Base-by-base conservation (phyloP, 257 asterid species). In the Nicotiana obtusifolia region DNA sequence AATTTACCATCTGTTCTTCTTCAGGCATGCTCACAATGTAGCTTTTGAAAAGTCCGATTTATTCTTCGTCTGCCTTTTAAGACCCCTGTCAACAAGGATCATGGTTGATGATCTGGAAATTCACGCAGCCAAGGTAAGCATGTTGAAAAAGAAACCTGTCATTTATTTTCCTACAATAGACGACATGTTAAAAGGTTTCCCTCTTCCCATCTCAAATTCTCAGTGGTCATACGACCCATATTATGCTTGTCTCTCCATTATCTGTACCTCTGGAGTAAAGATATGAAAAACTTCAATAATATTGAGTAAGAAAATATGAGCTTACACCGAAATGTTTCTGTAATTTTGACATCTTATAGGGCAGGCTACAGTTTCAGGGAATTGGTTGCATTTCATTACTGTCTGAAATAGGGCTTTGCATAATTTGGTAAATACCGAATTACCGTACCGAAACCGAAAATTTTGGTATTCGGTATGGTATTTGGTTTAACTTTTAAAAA, bases 11-110 rank as follows among this genome's bases (percentile, higher is more conserved):
- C 16, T 15, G 19, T 75, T 20, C 61, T 41, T 4, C 52, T 85
- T 26, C 88, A 93, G 98, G 92, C 98, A 93, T 76, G 97, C 93
- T 37, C 93, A 90, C 77, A 87, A 90, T 64, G 95, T 93, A 41
- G 90, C 92, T 20, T 92, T 91, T 93, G 84, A 41, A 41, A 41
- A 41, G 49, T 41, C 49, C 13, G 49, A 41, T 41, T 41, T 41
- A 11, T 41, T 41, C 49, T 41, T 41, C 49, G 49, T 41, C 49
- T 41, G 49, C 49, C 49, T 41, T 9, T 41, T 41, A 41, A 85
- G 88, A 76, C 87, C 98, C 8, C 77, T 89, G n/a, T 89, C 97
- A 11, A 80, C 92, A 62, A 83, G 86, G 77, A 93, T 93, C 56
- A 64, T 57, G 81, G 88, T 92, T 7, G 97, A 93, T 82, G 96